Evolutionary conservation across 352 stramenopile species (phyloP).

Genomic region (Phytophthora niederhauseri): DNA sequence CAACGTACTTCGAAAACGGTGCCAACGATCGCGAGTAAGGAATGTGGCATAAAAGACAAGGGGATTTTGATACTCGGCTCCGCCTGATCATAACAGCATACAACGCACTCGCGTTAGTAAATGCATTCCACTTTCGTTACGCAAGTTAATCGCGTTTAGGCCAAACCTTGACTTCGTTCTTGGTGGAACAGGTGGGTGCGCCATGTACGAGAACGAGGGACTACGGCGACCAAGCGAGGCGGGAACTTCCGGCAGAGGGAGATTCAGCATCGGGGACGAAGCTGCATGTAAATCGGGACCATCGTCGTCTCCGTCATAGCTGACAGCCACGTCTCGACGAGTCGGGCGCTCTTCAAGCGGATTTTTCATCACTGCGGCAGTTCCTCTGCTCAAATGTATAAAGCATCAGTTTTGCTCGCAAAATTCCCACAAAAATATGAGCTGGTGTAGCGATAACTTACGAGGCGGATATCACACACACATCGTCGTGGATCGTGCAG

Average conservation of each 20-base stretch:
- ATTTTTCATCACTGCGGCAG: constrained; percentile 82
- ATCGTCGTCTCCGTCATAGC: constrained; percentile 57
- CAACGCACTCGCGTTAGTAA: constrained; percentile 9
- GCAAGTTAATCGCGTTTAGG: not conserved
- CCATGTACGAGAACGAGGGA: constrained; percentile 47
- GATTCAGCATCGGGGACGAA: constrained; percentile 44
- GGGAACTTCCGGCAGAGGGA: constrained; percentile 40
- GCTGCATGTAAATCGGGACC: constrained; percentile 29
- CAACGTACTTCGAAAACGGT: constrained; percentile 94
- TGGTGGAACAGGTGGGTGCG: constrained; percentile 26
- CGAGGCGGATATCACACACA: constrained; percentile 97
- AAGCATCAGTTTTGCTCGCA: not conserved
- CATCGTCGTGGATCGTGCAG: constrained; percentile 97
- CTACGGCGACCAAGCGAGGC: constrained; percentile 49
- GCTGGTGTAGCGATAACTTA: constrained; percentile 33
- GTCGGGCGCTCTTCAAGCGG: constrained; percentile 44
- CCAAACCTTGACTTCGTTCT: constrained; percentile 43
- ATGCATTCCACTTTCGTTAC: not conserved
- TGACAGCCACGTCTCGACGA: constrained; percentile 41
- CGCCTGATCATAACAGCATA: constrained; percentile 34
- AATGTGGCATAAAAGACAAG: constrained; percentile 97
- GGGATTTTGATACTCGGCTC: constrained; percentile 57
- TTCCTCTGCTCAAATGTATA: constrained; percentile 47
- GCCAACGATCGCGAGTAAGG: constrained; percentile 96
- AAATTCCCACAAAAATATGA: not conserved